Evolutionary conservation across 1,284 basidiomycete genomes (phyloP), one percentile per base, ranked within the genome.

Genomic region (Trichosporon faecale): DNA sequence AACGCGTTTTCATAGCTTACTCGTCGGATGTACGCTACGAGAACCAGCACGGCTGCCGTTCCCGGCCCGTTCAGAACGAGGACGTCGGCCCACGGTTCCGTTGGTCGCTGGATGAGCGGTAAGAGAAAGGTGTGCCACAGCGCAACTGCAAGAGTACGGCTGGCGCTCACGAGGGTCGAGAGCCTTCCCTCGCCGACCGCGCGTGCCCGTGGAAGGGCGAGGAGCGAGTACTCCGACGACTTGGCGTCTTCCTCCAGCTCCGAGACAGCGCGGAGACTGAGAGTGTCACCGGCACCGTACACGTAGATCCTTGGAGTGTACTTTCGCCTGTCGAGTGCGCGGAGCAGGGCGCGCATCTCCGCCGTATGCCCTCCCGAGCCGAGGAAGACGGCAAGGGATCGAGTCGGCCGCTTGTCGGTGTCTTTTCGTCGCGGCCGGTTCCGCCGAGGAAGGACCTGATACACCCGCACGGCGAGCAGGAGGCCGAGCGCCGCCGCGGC

Each of bases 1-100:
- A 23, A 2, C 29, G 9, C 11, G 7, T 63, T 21, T 18, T 16
- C 11, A n/a, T n/a, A 14, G 75, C 91, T 77, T 76, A 95, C 96
- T 80, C 89, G 88, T 71, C 91, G 90, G 29, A 94, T 74, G 78
- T 91, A 91, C 14, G 89, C 86, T 0, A 92, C 89, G 6, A 88
- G 72, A 66, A 91, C 93, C 18, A 99, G 86, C 2, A 91, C 86
- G 37, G 96, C 89, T 78, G 93, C 96, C 2, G 96, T 98, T 9
- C 95, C 97, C 0, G 97, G 97, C 6, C 97, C 97, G 81, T 99
- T 99, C 57, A 99, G 83, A 66, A 99, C 83, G 29, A 99, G 85
- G 27, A 94, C 85, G 71, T 98, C 94, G 14, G 90, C 88, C 77
- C 89, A 90, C 1, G 85, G 82, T 18, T 77, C 70, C 14, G 78